Evolutionary conservation across 345 rosid species (phyloP), one percentile per base, ranked within the genome.

Genomic region (Raphanus sativus): DNA sequence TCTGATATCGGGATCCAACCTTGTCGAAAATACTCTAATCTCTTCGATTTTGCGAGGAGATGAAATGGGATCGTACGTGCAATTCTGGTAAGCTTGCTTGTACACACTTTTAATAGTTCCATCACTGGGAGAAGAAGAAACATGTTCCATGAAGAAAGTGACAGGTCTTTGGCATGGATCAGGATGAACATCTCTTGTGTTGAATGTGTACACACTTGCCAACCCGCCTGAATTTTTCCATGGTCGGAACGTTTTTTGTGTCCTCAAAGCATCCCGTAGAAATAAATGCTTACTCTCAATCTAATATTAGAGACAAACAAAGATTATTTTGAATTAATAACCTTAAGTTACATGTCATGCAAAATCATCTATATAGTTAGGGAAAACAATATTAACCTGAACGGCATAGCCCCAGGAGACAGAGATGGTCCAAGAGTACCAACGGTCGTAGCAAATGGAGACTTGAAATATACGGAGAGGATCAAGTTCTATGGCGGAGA

Each of bases 371-470:
- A 38, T 5, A 28, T 36, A 65, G 4, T n/a, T 48, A 48, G 55
- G 55, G 15, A 15, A 32, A 1, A 34, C 36, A 0, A 28, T 63
- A 64, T 26, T 64, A 3, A 94, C 90, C 84, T 90, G 92, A 70
- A 94, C 85, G 0, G 90, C 86, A 54, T 89, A 92, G 0, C 98
- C 99, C 98, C 99, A 89, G 7, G 97, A 87, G 15, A 92, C 80
- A 0, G 92, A 89, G 30, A 95, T 82, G 2, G 98, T 92, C 99
- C 96, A 92, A 1, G 86, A 85, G 74, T 80, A 85, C 89, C 89
- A 86, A 2, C 85, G 86, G 66, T 88, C 92, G 4, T 91, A 95
- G 85, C 98, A 94, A 26, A 92, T 87, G 16, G 97, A 85, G 71
- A 83, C 87, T 30, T 87, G 98, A 70, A 92, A 74, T 25, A 89